phyloP scores from a whole-genome alignment of 2,329 filamentous ascomycete genomes.

The Hymenoscyphus scutula region DNA sequence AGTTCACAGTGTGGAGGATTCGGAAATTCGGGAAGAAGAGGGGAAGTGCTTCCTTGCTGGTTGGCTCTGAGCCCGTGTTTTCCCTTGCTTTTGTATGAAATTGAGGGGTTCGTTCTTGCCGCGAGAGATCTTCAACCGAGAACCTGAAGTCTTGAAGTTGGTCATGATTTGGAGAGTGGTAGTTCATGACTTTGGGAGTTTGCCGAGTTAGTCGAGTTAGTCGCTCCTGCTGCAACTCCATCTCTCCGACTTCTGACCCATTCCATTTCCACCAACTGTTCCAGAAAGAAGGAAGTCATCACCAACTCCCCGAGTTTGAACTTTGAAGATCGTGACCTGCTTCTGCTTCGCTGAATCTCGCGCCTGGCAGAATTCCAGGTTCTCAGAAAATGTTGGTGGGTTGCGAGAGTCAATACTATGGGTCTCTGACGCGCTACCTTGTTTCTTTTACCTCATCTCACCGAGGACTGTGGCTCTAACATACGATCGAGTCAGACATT shows the following conservation, averaged over 20 bases:
- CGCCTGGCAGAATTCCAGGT: neutral
- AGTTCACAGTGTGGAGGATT: neutral
- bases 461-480: constrained; percentile 9
- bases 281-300: neutral
- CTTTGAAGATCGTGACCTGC: neutral
- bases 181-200: neutral
- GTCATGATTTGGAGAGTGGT: neutral
- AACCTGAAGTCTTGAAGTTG: neutral
- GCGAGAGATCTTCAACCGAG: neutral
- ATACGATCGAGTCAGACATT: constrained; percentile 7
- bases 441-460: constrained; percentile 11
- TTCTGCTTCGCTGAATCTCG: neutral
- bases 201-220: too few relatives aligned
- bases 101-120: neutral
- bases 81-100: neutral
- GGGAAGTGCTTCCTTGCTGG: neutral
- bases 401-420: neutral
- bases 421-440: neutral
- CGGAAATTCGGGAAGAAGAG: neutral
- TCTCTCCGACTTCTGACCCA: neutral
- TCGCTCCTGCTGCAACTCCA: neutral
- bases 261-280: neutral
- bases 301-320: too few relatives aligned
- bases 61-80: neutral
- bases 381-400: neutral